Conservation (phyloP, 768 basidiomycete species). For the Phanerochaete carnosa region DNA sequence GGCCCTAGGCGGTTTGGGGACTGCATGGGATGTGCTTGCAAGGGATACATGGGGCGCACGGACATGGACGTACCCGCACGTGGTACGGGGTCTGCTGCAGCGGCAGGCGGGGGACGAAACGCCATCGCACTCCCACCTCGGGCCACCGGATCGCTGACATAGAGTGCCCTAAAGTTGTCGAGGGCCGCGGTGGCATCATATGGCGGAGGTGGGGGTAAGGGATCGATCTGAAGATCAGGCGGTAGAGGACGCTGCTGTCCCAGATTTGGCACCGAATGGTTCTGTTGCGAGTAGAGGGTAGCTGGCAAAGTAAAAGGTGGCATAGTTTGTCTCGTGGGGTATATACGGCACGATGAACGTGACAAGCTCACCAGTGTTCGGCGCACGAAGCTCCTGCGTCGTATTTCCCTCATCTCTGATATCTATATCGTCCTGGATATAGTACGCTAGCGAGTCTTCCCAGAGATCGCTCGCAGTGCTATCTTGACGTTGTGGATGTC, state of each 20-base stretch:
- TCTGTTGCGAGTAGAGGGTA: slow-evolving; percentile 22
- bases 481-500: neutral
- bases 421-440: slow-evolving; percentile 7
- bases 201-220: slow-evolving; percentile 27
- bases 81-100: slow-evolving; percentile 34
- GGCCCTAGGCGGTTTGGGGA: slow-evolving; percentile 12
- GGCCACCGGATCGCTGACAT: slow-evolving; percentile 49
- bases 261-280: slow-evolving; percentile 46
- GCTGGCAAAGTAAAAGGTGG: neutral
- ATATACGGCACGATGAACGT: neutral
- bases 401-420: neutral
- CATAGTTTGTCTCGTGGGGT: neutral
- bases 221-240: slow-evolving; percentile 16
- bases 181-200: slow-evolving; percentile 45
- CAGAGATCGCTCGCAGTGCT: slow-evolving; percentile 3
- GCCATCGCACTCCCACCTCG: slow-evolving; percentile 61
- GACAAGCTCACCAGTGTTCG: slow-evolving; percentile 9
- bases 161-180: slow-evolving; percentile 53
- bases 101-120: slow-evolving; percentile 29
- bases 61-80: slow-evolving; percentile 22
- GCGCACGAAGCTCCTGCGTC: slow-evolving; percentile 1
- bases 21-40: neutral
- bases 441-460: slow-evolving; percentile 8
- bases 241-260: slow-evolving; percentile 34
- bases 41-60: slow-evolving; percentile 12